Conservation (phyloP, 1,284 basidiomycete genomes). For the Rhodotorula sp. region DNA sequence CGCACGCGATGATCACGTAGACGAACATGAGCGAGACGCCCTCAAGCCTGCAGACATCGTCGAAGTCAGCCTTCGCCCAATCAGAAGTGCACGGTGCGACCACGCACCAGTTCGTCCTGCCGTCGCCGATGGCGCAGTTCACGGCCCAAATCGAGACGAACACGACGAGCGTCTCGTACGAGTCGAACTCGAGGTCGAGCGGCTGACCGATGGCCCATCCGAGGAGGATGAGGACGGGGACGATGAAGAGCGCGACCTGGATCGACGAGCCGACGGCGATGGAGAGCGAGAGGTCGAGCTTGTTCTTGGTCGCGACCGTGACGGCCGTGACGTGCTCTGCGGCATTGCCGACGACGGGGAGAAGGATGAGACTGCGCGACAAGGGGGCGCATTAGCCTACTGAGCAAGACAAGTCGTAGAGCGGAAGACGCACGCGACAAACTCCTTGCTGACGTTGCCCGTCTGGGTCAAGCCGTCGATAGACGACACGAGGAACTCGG, state of each 20-base stretch:
- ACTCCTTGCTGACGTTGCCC: constrained; percentile 63
- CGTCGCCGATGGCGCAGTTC: constrained; percentile 18
- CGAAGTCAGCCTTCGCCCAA: background rate
- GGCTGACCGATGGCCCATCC: constrained; percentile 57
- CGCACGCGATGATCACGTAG: constrained; percentile 15
- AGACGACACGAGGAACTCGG: constrained; percentile 80
- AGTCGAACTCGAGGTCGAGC: constrained; percentile 52
- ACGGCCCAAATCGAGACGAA: constrained; percentile 59
- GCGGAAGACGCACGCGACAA: constrained; percentile 59
- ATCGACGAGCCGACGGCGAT: constrained; percentile 26
- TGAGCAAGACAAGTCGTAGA: background rate
- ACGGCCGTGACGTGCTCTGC: constrained; percentile 82
- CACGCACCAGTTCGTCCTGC: constrained; percentile 14
- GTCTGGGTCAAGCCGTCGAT: constrained; percentile 65
- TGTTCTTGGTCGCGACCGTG: constrained; percentile 75
- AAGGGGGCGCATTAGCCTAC: background rate
- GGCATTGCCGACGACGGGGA: constrained; percentile 67
- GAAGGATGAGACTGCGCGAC: constrained; percentile 63
- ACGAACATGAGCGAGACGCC: background rate
- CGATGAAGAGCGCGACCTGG: constrained; percentile 65
- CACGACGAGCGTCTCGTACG: constrained; percentile 54
- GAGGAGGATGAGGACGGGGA: constrained; percentile 65
- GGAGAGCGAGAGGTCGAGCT: constrained; percentile 57
- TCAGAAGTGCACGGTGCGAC: too few species aligned
- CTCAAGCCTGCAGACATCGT: background rate